Evolutionary conservation across 345 rosid genomes (phyloP), one percentile per base, ranked within the genome.

Genomic region (Pistacia vera): DNA sequence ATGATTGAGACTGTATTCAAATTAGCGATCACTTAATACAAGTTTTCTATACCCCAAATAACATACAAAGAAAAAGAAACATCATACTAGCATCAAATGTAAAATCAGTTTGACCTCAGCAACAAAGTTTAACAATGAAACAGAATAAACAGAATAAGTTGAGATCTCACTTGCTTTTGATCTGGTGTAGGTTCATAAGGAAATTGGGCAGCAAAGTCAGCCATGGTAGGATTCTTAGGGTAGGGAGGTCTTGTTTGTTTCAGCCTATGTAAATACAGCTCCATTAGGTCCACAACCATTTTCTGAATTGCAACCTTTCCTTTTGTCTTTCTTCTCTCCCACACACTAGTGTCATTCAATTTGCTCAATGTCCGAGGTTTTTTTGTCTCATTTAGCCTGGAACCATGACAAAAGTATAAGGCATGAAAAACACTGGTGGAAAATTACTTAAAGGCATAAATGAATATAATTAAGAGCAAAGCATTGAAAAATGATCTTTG

Each of bases 211-310:
- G 76, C 71, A 78, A 95, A 95, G 71, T 84, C 94, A 82, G 88
- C 86, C 88, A 90, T 83, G 77, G 80, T 79, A 78, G 93, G 86
- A 74, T 73, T 85, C 81, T 88, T 90, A 8, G 98, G 93, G 79
- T 90, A 90, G 51, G 97, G 94, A 63, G 86, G 86, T 77, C 99
- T 85, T 82, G 79, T 93, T 83, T 93, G 99, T 86, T 88, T 86
- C 75, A 95, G 87, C 82, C 99, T 88, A 71, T 93, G 94, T 73
- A 95, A 85, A 85, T 95, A 95, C 30, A 95, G 85, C 86, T 95
- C 99, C 99, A 93, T 93, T 81, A 95, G 85, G 87, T 93, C 97
- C 71, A 95, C 98, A 67, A 93, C 97, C 99, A 95, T 95, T 83
- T 92, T 95, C 85, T 95, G 99, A 72, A 95, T 91, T 1, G 98